phyloP scores from a whole-genome alignment of 805 yeast genomes.

The Wickerhamomyces mucosus region DNA sequence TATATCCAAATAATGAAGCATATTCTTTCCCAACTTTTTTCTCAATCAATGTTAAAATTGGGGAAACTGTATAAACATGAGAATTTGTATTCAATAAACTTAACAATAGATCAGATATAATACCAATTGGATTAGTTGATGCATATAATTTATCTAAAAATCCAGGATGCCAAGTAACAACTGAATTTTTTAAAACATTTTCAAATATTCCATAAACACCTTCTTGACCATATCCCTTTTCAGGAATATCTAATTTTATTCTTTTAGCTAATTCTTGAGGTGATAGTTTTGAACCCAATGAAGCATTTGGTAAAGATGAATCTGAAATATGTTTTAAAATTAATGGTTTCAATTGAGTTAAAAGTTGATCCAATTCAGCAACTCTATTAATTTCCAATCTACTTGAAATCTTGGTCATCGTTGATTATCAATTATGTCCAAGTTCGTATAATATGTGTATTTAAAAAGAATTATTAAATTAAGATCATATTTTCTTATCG shows the following conservation, averaged over 20 bases:
- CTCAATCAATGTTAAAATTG: constrained; percentile 68
- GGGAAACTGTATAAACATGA: constrained; percentile 80
- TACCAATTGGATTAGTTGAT: constrained; percentile 78
- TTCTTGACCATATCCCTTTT: constrained; percentile 28
- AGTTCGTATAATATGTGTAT: too few species aligned
- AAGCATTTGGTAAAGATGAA: constrained; percentile 32
- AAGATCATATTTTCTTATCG: too few species aligned
- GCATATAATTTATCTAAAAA: constrained; percentile 80
- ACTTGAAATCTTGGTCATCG: constrained; percentile 12
- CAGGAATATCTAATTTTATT: constrained; percentile 27
- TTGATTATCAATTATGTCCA: too few species aligned
- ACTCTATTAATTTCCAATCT: constrained; percentile 41
- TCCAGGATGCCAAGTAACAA: constrained; percentile 83
- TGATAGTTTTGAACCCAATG: constrained; percentile 41
- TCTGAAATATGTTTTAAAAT: constrained; percentile 45
- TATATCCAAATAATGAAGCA: constrained; percentile 56
- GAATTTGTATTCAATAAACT: constrained; percentile 73
- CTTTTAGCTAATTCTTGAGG: constrained; percentile 37
- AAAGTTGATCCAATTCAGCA: constrained; percentile 44
- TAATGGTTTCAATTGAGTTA: constrained; percentile 40
- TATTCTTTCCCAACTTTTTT: constrained; percentile 57
- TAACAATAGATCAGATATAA: constrained; percentile 59
- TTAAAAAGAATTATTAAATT: too few species aligned
- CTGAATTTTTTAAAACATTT: constrained; percentile 52
- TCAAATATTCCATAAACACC: constrained; percentile 44